Conservation (phyloP, 441 rosid species). For the Geranium incanum region DNA sequence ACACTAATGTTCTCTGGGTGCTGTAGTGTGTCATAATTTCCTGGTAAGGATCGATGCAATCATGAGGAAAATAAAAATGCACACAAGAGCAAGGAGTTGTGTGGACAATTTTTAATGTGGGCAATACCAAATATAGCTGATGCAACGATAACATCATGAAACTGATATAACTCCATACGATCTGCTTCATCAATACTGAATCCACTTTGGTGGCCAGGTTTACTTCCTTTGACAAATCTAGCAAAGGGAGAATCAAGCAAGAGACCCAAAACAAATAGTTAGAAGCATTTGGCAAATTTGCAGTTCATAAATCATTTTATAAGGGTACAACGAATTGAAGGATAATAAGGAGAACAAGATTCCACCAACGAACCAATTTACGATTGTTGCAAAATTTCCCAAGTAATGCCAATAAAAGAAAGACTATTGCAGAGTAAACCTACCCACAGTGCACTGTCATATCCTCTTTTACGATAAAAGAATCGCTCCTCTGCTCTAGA, state of each 20-base stretch:
- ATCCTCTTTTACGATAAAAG: conserved; percentile 57
- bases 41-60: conserved; percentile 30
- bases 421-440: conserved; percentile 19
- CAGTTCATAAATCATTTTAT: conserved; percentile 3
- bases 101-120: conserved; percentile 1
- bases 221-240: conserved; percentile 65
- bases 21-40: conserved; percentile 68
- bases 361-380: neutral
- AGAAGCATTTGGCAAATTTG: conserved; percentile 5
- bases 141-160: conserved; percentile 65
- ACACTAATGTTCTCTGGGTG: conserved; percentile 63
- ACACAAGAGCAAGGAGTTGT: conserved; percentile 18
- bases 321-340: neutral
- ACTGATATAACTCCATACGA: conserved; percentile 48
- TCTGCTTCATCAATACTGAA: conserved; percentile 76
- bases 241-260: conserved; percentile 19
- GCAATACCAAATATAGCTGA: conserved; percentile 81
- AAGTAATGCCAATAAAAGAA: neutral
- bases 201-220: conserved; percentile 63
- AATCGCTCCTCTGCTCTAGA: conserved; percentile 49
- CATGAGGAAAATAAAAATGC: conserved; percentile 15
- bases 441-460: conserved; percentile 87
- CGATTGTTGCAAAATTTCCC: neutral
- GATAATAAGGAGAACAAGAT: neutral
- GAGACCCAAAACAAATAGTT: conserved; percentile 6